Evolutionary conservation across 2,329 filamentous ascomycete species (phyloP).

Genomic region (Hirsutella rhossiliensis): DNA sequence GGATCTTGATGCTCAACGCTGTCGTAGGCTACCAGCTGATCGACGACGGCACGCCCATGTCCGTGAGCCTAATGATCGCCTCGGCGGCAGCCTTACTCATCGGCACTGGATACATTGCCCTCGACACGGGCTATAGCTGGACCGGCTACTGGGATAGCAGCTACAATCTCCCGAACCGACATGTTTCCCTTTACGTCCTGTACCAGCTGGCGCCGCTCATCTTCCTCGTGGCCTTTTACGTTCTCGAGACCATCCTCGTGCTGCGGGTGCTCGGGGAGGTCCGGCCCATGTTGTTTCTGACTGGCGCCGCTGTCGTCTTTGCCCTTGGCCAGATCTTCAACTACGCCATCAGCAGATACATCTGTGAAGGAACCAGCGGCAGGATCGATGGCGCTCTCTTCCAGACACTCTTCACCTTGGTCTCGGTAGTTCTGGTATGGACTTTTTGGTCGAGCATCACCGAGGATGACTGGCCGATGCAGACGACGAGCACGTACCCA

Average conservation of each 20-base stretch:
- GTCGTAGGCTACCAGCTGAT: constrained; percentile 86
- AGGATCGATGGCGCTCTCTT: constrained; percentile 92
- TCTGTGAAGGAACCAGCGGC: constrained; percentile 71
- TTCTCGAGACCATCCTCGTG: constrained; percentile 75
- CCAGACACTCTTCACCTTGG: constrained; percentile 81
- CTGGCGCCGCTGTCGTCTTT: constrained; percentile 65
- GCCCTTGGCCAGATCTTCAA: constrained; percentile 92
- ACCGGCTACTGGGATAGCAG: constrained; percentile 65
- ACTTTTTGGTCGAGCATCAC: constrained; percentile 98
- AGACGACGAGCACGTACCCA: constrained; percentile 29
- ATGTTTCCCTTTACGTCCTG: constrained; percentile 83
- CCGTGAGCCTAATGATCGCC: constrained; percentile 58
- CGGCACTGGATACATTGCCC: constrained; percentile 87
- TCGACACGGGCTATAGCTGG: constrained; percentile 84
- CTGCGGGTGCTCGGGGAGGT: constrained; percentile 75
- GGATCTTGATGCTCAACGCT: constrained; percentile 86
- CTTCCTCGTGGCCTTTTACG: constrained; percentile 78
- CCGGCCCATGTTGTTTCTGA: constrained; percentile 85
- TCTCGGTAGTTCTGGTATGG: constrained; percentile 77
- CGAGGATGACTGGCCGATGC: constrained; percentile 88
- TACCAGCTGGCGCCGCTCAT: constrained; percentile 85
- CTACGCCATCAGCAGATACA: constrained; percentile 82
- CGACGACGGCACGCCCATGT: constrained; percentile 83
- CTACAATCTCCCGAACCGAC: constrained; percentile 46
- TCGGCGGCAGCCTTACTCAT: constrained; percentile 68